Base-by-base conservation (phyloP, 2,329 filamentous ascomycete genomes). In the Peltaster fructicola region DNA sequence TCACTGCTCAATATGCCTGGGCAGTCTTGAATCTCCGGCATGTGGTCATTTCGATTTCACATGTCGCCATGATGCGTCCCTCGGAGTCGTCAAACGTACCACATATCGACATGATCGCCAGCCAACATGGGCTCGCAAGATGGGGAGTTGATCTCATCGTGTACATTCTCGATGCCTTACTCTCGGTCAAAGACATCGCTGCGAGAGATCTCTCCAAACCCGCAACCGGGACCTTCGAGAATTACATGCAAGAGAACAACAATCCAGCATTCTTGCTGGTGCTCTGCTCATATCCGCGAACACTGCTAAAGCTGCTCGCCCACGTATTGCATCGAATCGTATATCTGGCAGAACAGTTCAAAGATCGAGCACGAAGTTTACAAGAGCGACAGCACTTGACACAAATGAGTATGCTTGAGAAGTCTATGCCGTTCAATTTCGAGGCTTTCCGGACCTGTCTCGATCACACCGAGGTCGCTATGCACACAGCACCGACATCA, bases 1-100 rank as follows among this genome's bases (percentile, higher is more conserved):
- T 84, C 20, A 59, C 65, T 25, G 73, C 76, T 33, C 82, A 81
- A 45, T 65, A 85, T 33, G 68, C 80, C 5, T 78, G 73, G 64
- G 54, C 78, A 8, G 65, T 73, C 23, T 56, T 92, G 8, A 79
- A 81, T 38, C 58, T 85, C 25, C 69, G 80, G 20, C 77, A 79
- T 36, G 67, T 61, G 21, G 35, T 34, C 14, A 33, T 35, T 9
- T 35, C 40, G 9, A 32, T 47, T 9, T 36, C 39, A 11, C 35
- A 38, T 15, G 39, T 38, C 9, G 24, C 43, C 20, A 35, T 24
- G n/a, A n/a, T n/a, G n/a, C n/a, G n/a, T n/a, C n/a, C 9, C 28
- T 20, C 14, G 21, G 30, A 16, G 24, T 27, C 10, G 37, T 38
- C 15, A 34, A n/a, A 31, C 16, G 32, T 37, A 20, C 25, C 30